Conservation (phyloP, 2,329 filamentous ascomycete genomes). For the Colletotrichum lini region DNA sequence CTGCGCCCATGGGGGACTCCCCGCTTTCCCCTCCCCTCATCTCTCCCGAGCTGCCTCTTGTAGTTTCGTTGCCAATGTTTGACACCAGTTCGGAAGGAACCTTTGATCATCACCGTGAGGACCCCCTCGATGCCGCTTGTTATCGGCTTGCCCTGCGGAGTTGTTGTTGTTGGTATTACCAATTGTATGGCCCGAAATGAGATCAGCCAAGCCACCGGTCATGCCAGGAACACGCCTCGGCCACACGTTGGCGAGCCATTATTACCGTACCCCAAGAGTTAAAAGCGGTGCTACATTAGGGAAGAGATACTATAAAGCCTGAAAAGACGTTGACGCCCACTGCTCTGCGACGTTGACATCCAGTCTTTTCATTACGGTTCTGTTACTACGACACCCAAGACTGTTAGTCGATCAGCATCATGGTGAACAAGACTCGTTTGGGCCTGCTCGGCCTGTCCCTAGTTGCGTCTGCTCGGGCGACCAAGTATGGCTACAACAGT, state of each 20-base stretch:
- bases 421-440: slow-evolving; percentile 26
- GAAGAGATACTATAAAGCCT: background rate
- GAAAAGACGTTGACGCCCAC: background rate
- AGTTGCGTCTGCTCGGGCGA: slow-evolving; percentile 30
- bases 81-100: background rate
- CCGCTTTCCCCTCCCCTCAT: slow-evolving; percentile 41
- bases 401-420: slow-evolving; percentile 3
- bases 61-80: slow-evolving; percentile 44
- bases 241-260: slow-evolving; percentile 23
- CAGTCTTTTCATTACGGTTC: background rate
- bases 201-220: slow-evolving; percentile 32
- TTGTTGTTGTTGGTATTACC: slow-evolving; percentile 5
- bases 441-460: slow-evolving; percentile 37
- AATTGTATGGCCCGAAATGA: slow-evolving; percentile 21
- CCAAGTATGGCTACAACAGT: slow-evolving; percentile 42
- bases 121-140: background rate
- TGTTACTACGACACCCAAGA: background rate
- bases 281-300: background rate
- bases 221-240: slow-evolving; percentile 21
- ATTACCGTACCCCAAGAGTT: background rate
- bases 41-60: slow-evolving; percentile 39
- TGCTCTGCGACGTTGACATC: background rate
- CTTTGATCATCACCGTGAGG: background rate
- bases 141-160: slow-evolving; percentile 1
- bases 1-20: slow-evolving; percentile 23